A percentile compares a stretch with the other conserved stretches of the same genome.
These are phyloP conservation scores for Colletotrichum endophyticum DNA, from an alignment of 2,329 filamentous ascomycete genomes.

Conservation along the genomic window DNA sequence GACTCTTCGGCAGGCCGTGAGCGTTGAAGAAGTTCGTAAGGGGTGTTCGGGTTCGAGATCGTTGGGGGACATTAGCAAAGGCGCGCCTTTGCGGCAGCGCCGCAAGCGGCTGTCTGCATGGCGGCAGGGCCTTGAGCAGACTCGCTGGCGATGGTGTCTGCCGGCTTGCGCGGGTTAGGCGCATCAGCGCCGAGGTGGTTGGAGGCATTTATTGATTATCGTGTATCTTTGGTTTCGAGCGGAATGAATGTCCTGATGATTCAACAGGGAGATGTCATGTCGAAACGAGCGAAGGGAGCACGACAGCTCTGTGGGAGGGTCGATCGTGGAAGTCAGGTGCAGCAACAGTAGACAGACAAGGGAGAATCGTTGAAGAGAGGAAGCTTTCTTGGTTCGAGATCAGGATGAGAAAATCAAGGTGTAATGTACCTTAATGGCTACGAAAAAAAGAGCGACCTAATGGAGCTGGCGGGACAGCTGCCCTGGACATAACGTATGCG, in stretches of 20 bases:
- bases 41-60: constrained; percentile 7
- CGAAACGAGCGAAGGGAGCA: constrained; percentile 6
- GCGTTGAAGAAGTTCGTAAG: constrained; percentile 20
- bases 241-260: background rate
- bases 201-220: constrained; percentile 15
- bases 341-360: background rate
- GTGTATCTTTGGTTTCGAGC: background rate
- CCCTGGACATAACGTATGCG: constrained; percentile 9
- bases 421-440: background rate
- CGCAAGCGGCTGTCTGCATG: background rate
- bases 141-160: background rate
- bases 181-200: constrained; percentile 15
- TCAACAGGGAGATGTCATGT: constrained; percentile 11
- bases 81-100: constrained; percentile 12
- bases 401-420: background rate
- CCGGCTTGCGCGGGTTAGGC: constrained; percentile 2
- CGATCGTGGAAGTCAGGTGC: background rate
- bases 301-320: background rate
- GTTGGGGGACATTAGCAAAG: constrained; percentile 6
- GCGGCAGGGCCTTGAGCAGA: background rate
- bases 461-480: constrained; percentile 5
- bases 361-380: background rate
- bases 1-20: constrained; percentile 14
- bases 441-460: background rate
- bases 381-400: background rate